phyloP scores from a whole-genome alignment of 179 eudicot genomes.

The Actinidia chinensis region DNA sequence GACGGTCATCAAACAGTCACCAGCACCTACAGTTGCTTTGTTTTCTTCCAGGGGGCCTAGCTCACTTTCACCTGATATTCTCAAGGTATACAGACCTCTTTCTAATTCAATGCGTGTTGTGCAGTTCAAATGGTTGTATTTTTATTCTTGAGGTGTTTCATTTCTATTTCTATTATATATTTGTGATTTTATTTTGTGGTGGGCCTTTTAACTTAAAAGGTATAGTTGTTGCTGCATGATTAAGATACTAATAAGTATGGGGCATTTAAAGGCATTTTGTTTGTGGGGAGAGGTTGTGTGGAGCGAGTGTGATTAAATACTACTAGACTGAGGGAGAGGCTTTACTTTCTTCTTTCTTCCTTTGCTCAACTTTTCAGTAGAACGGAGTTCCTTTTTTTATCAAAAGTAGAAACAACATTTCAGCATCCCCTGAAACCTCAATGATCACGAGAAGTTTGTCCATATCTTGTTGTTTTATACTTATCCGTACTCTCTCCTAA shows the following conservation, averaged over 20 bases:
- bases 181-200: not conserved
- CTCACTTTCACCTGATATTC: conserved; percentile 48
- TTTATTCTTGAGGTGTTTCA: too few species aligned
- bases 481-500: not conserved
- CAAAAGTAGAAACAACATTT: not conserved
- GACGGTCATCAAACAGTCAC: conserved; percentile 32
- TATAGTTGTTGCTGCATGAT: not conserved
- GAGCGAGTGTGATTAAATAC: not conserved
- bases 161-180: not conserved
- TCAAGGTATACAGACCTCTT: conserved; percentile 35
- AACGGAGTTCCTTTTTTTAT: not conserved
- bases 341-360: not conserved
- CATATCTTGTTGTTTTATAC: not conserved
- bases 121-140: not conserved
- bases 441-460: not conserved
- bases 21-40: conserved; percentile 42
- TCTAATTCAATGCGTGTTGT: not conserved
- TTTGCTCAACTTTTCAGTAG: not conserved
- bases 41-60: conserved; percentile 60
- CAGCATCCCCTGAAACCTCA: not conserved
- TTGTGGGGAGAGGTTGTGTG: not conserved
- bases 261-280: not conserved
- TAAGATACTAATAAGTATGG: not conserved
- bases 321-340: not conserved
- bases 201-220: not conserved